phyloP scores from a whole-genome alignment of 768 basidiomycete genomes.

The Russula sp. region DNA sequence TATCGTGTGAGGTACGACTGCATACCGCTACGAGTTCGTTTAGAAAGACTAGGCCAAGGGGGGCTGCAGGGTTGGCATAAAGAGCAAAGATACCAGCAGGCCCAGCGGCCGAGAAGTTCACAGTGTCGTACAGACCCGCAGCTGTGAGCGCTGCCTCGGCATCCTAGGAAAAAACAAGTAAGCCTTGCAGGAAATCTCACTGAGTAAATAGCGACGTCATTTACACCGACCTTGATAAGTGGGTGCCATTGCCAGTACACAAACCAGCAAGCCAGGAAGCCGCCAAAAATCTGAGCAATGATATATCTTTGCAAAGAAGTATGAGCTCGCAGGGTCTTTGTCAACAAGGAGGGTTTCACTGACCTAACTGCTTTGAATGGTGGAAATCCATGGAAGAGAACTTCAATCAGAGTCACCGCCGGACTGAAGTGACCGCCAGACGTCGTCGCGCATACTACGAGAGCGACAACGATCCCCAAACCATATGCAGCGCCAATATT shows the following conservation, averaged over 20 bases:
- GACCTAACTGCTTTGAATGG: conserved; percentile 43
- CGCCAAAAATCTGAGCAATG: conserved; percentile 30
- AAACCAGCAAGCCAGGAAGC: conserved; percentile 25
- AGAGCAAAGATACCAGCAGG: conserved; percentile 35
- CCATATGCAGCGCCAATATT: conserved; percentile 33
- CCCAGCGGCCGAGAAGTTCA: conserved; percentile 33
- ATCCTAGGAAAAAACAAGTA: conserved; percentile 10
- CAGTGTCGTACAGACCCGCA: conserved; percentile 25
- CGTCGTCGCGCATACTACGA: conserved; percentile 29
- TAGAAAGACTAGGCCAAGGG: conserved; percentile 30
- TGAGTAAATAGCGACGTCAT: not conserved
- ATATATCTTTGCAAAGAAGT: conserved; percentile 25
- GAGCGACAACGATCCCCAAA: conserved; percentile 33
- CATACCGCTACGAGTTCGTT: conserved; percentile 36
- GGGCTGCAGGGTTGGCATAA: conserved; percentile 29
- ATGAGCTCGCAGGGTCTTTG: not conserved
- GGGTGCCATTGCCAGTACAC: conserved; percentile 27
- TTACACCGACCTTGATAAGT: conserved; percentile 18
- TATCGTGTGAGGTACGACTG: not conserved
- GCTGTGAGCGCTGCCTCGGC: conserved; percentile 28
- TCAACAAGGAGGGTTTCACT: conserved; percentile 7
- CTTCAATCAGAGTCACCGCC: conserved; percentile 45
- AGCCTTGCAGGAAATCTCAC: not conserved
- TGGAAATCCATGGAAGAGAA: conserved; percentile 51
- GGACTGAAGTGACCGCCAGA: conserved; percentile 44